phyloP scores from a whole-genome alignment of 176 grass and related monocot genomes.

The Triticum urartu region DNA sequence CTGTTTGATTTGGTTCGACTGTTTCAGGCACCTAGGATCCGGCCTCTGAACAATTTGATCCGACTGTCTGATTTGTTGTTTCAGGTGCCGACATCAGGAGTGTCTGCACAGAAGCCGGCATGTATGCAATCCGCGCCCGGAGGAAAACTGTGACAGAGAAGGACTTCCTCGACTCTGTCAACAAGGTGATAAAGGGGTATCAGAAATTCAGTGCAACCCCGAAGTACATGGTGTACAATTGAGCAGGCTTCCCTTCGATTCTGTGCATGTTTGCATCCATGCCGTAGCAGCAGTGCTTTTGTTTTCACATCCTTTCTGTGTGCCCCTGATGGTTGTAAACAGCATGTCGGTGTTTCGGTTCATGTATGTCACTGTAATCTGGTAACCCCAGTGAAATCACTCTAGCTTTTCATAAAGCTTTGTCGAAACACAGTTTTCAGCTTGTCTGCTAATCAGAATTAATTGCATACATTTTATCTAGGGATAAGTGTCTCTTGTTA shows the following conservation, averaged over 20 bases:
- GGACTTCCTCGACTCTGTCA: slow-evolving; percentile 84
- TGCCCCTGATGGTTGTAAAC: not conserved
- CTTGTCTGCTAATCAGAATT: not conserved
- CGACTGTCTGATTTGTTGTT: not conserved
- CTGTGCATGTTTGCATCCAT: slow-evolving; percentile 1
- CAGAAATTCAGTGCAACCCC: slow-evolving; percentile 95
- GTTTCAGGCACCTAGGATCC: not conserved
- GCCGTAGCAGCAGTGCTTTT: not conserved
- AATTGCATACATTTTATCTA: not conserved
- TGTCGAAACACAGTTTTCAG: not conserved
- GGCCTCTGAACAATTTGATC: not conserved
- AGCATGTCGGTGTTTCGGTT: not conserved
- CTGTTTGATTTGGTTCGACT: not conserved
- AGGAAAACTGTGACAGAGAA: slow-evolving; percentile 94
- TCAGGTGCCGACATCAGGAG: slow-evolving; percentile 85
- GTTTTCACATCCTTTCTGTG: not conserved
- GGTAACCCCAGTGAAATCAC: not conserved
- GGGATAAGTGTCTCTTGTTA: not conserved
- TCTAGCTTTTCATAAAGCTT: not conserved
- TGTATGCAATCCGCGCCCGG: slow-evolving; percentile 82
- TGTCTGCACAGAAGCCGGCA: slow-evolving; percentile 89
- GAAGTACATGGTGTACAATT: slow-evolving; percentile 95
- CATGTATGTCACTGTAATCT: not conserved
- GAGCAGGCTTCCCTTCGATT: not conserved
- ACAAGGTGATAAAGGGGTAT: slow-evolving; percentile 93